These are phyloP conservation scores for Phlyctochytrium bullatum DNA, from an alignment of 192 early-diverging fungal species.

Conservation along the genomic window DNA sequence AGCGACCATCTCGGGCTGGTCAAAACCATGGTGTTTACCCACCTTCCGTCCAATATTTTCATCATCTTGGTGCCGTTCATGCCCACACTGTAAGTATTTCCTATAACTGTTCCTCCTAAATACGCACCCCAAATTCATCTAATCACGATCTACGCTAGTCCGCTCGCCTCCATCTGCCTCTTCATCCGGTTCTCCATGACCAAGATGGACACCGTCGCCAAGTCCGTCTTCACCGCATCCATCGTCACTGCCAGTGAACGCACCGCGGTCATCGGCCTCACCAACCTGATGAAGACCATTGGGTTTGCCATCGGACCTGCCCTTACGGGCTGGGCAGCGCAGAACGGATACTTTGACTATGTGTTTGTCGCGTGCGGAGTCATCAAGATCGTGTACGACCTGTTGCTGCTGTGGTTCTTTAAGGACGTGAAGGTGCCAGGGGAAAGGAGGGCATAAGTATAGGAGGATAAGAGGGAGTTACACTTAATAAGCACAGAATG, in stretches of 20 bases:
- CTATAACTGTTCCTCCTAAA: too few species aligned
- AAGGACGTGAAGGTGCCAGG: constrained; percentile 1
- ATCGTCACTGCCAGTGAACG: constrained; percentile 15
- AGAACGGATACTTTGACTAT: constrained; percentile 16
- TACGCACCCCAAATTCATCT: too few species aligned
- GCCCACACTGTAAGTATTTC: constrained; percentile 18
- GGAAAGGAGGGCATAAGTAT: too few species aligned
- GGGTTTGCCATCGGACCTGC: constrained; percentile 18
- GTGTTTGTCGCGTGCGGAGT: constrained; percentile 22
- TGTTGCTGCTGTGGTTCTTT: constrained; percentile 28
- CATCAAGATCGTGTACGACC: constrained; percentile 21
- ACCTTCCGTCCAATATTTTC: constrained; percentile 25
- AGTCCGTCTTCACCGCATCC: constrained; percentile 20
- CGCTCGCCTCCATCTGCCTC: constrained; percentile 13
- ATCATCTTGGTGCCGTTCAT: constrained; percentile 23
- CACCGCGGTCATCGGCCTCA: constrained; percentile 24
- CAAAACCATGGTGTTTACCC: constrained; percentile 31
- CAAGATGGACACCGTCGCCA: constrained; percentile 20
- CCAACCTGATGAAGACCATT: constrained; percentile 21
- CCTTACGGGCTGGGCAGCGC: constrained; percentile 13
- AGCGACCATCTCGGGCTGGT: constrained; percentile 19
- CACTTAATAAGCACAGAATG: too few species aligned
- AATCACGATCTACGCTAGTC: too few species aligned
- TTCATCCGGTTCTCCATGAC: constrained; percentile 22
- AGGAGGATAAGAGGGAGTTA: too few species aligned